Evolutionary conservation across 176 grass and related monocot species (phyloP).

Genomic region (Aegilops tauschii): DNA sequence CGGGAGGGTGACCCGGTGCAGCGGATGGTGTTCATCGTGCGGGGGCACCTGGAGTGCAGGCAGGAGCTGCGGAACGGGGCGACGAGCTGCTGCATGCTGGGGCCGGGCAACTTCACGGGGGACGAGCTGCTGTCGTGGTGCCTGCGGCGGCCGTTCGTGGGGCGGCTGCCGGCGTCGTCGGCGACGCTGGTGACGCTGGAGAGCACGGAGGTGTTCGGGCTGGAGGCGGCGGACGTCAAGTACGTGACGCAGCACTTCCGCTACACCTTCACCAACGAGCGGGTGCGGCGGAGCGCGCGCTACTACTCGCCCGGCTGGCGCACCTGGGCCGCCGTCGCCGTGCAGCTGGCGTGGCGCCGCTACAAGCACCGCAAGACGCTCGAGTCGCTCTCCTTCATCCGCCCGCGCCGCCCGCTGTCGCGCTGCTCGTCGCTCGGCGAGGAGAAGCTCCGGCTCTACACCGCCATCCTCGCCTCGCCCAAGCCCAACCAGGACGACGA

Average conservation of each 20-base stretch:
- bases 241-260: slow-evolving; percentile 96
- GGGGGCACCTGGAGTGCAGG: slow-evolving; percentile 78
- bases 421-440: slow-evolving; percentile 77
- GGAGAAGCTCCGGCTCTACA: slow-evolving; percentile 85
- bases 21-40: slow-evolving; percentile 88
- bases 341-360: slow-evolving; percentile 78
- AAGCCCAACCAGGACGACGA: slow-evolving; percentile 83
- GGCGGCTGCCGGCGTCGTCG: slow-evolving; percentile 73
- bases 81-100: slow-evolving; percentile 79
- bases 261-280: slow-evolving; percentile 83
- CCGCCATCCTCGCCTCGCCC: slow-evolving; percentile 72
- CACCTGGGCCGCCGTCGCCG: slow-evolving; percentile 84
- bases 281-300: slow-evolving; percentile 67
- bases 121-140: slow-evolving; percentile 98
- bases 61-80: slow-evolving; percentile 72
- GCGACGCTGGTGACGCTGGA: slow-evolving; percentile 66
- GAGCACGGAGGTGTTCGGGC: slow-evolving; percentile 82
- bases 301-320: slow-evolving; percentile 96
- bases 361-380: slow-evolving; percentile 82
- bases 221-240: slow-evolving; percentile 75
- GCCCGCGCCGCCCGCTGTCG: slow-evolving; percentile 57
- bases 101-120: slow-evolving; percentile 84
- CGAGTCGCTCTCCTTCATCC: slow-evolving; percentile 63
- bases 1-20: slow-evolving; percentile 72
- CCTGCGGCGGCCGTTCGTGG: slow-evolving; percentile 69